Evolutionary conservation across 1,284 basidiomycete genomes (phyloP).

Genomic region (Irpex lacteus): DNA sequence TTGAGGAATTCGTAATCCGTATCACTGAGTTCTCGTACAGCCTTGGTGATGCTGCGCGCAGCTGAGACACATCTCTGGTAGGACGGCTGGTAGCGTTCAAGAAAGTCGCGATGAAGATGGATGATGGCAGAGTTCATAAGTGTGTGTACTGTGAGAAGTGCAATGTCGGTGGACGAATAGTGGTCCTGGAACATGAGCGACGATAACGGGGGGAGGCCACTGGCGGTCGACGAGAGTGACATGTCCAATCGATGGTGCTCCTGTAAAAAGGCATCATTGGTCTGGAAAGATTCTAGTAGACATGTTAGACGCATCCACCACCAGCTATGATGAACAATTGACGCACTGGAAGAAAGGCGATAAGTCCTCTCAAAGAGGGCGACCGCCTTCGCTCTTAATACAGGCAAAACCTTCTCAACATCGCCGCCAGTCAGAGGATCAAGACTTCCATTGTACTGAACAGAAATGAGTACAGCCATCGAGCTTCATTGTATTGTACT

Average conservation of each 20-base stretch:
- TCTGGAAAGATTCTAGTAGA: constrained; percentile 21
- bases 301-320: constrained; percentile 2
- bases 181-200: constrained; percentile 26
- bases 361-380: constrained; percentile 50
- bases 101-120: constrained; percentile 41
- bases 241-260: constrained; percentile 40
- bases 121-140: constrained; percentile 49
- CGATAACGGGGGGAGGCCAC: constrained; percentile 38
- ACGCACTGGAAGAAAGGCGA: constrained; percentile 41
- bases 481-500: background rate
- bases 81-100: constrained; percentile 30
- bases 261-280: constrained; percentile 31
- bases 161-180: constrained; percentile 34
- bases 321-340: constrained; percentile 10
- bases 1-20: constrained; percentile 51
- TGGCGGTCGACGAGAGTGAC: constrained; percentile 41
- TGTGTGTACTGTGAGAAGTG: constrained; percentile 49
- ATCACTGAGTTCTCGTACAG: constrained; percentile 45
- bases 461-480: background rate
- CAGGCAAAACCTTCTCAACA: constrained; percentile 19
- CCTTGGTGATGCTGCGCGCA: constrained; percentile 40
- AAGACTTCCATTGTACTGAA: background rate
- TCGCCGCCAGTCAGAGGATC: constrained; percentile 4
- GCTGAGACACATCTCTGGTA: constrained; percentile 40
- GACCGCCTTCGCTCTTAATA: constrained; percentile 45